Evolutionary conservation across 2,329 filamentous ascomycete genomes (phyloP), one percentile per base, ranked within the genome.

Genomic region (Cordyceps cicadae): DNA sequence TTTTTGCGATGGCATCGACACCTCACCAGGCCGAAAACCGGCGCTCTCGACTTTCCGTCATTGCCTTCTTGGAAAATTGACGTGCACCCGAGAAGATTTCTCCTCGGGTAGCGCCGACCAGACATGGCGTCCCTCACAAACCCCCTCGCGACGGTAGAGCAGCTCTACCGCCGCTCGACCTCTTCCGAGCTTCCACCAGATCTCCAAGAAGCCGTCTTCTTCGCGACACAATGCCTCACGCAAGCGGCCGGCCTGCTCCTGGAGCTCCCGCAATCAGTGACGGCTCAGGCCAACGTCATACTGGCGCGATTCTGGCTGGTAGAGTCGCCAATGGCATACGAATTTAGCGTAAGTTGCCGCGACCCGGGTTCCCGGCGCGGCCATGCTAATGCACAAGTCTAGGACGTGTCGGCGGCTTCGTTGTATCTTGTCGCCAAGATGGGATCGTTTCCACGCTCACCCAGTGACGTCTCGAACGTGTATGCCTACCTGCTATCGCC

Each of bases 361-460:
- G 14, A 43, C 12, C 34, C 5, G 5, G 49, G 46, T 52, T 37
- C 29, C 7, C 3, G 51, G 46, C 51, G 3, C 43, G 32, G 15
- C 46, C 26, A 39, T 29, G 34, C 54, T 56, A 43, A 53, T 59
- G 49, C 54, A 63, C 3, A 29, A 29, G 15, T 21, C 2, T 69
- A 94, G 88, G 87, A 94, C 71, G 82, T 89, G 57, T 96, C 91
- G 37, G 90, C 92, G 39, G 90, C 90, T 17, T 81, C 85, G 0
- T 74, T 97, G 56, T 97, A 91, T 76, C 80, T 96, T 56, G 83
- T 86, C 26, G 84, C 91, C 34, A 97, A 97, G 75, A 81, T 94
- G 61, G 91, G 92, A 26, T 84, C 90, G 3, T 80, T 84, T 54
- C 88, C 92, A 1, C 85, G 88, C 62, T 88, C 88, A 14, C 85